Evolutionary conservation across 441 rosid species (phyloP), one percentile per base, ranked within the genome.

Genomic region (Gossypium trilobum): DNA sequence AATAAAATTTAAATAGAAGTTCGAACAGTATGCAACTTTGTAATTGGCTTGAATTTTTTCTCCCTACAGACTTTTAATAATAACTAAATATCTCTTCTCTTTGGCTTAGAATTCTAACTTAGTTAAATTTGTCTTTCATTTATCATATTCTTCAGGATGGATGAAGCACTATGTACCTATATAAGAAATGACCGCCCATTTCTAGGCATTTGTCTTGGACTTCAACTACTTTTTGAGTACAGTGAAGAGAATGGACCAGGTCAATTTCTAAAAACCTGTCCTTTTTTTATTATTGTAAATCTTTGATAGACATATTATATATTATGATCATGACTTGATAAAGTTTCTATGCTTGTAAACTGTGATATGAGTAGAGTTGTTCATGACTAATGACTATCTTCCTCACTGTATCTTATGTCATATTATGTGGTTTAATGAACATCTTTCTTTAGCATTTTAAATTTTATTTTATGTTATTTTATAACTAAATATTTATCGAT

Each of bases 191-290:
- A 91, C 79, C 93, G 93, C 71, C 99, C 97, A 0, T 95, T 95
- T 81, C 80, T 95, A 69, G 98, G 99, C 75, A 95, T 95, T 65
- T 92, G 98, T 79, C 95, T 95, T 73, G 99, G 98, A 11, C 86
- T 95, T 78, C 98, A 92, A 70, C 84, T 92, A 19, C 98, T 92
- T 64, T 95, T 95, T 73, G 89, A 92, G 74, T 89, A 83, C 20
- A 95, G 99, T 25, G 91, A 87, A 64, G 99, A 95, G 85, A 88
- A 92, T 78, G 99, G 98, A 75, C 92, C 81, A 73, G 96, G 99
- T 87, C 46, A 71, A 82, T 48, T 72, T 71, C 23, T 33, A 22
- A 25, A 20, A 2, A 33, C 31, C 25, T 19, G 10, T 33, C 68
- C 50, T 23, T 20, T 5, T 2, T 6, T 55, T 29, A 2, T 70